These are phyloP conservation scores for Nitzschia sp. DNA, from an alignment of 108 stramenopile genomes.

Conservation along the genomic window DNA sequence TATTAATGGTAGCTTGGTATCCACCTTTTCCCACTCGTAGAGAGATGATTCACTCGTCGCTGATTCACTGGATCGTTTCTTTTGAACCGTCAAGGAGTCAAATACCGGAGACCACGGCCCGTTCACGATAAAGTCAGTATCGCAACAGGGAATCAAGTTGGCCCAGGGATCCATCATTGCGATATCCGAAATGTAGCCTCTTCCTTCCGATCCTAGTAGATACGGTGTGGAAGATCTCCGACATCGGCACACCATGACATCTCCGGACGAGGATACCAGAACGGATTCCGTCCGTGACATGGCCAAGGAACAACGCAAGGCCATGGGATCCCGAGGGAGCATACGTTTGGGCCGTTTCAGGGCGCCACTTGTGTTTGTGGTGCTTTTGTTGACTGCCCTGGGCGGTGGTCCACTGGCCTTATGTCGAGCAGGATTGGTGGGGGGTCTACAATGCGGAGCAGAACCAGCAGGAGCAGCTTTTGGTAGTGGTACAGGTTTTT, in stretches of 20 bases:
- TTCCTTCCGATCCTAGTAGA: neutral
- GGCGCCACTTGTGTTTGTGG: neutral
- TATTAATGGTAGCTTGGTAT: neutral
- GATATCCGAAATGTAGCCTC: neutral
- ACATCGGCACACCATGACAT: slow-evolving; percentile 70
- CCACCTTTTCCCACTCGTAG: slow-evolving; percentile 38
- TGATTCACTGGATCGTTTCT: slow-evolving; percentile 11
- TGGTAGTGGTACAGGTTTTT: slow-evolving; percentile 11
- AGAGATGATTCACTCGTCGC: slow-evolving; percentile 21
- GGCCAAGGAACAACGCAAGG: slow-evolving; percentile 37
- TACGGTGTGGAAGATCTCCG: slow-evolving; percentile 46
- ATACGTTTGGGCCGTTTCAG: slow-evolving; percentile 20
- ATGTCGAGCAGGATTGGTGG: neutral
- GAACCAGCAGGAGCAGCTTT: neutral
- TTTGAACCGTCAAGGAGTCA: neutral
- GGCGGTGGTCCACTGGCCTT: neutral
- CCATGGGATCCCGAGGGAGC: slow-evolving; percentile 16
- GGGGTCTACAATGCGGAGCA: slow-evolving; percentile 1
- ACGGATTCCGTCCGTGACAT: slow-evolving; percentile 61
- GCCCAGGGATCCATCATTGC: slow-evolving; percentile 18
- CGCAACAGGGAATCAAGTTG: slow-evolving; percentile 31
- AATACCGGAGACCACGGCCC: slow-evolving; percentile 36
- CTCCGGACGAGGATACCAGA: slow-evolving; percentile 64
- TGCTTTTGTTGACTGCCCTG: neutral
- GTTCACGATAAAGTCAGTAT: slow-evolving; percentile 26